Evolutionary conservation across 768 basidiomycete genomes (phyloP).

Genomic region (Trametes meyenii): DNA sequence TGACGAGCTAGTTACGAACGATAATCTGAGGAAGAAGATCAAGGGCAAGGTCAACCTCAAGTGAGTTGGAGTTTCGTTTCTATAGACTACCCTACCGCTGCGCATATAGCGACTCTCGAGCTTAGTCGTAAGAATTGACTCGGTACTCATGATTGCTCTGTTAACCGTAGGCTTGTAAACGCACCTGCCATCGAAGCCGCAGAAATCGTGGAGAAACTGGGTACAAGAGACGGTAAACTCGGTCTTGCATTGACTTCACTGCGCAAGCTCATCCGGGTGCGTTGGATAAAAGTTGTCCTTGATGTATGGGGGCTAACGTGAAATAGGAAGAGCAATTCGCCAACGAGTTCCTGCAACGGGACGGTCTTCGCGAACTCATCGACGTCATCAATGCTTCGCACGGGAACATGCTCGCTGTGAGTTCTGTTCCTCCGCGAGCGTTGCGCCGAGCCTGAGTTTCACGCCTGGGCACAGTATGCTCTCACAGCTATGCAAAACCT

Average conservation of each 20-base stretch:
- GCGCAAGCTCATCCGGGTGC: slow-evolving; percentile 77
- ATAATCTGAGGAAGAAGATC: slow-evolving; percentile 83
- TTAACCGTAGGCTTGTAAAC: slow-evolving; percentile 64
- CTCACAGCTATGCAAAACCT: slow-evolving; percentile 84
- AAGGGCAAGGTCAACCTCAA: slow-evolving; percentile 76
- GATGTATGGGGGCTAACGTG: neutral
- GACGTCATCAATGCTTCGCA: slow-evolving; percentile 64
- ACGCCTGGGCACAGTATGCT: slow-evolving; percentile 61
- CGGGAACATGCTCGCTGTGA: slow-evolving; percentile 86
- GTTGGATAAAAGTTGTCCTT: slow-evolving; percentile 22
- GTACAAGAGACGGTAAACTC: slow-evolving; percentile 58
- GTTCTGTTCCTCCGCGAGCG: slow-evolving; percentile 26
- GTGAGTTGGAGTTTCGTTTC: slow-evolving; percentile 44
- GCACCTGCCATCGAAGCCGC: slow-evolving; percentile 79
- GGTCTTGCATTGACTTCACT: slow-evolving; percentile 75
- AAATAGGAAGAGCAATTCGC: slow-evolving; percentile 82
- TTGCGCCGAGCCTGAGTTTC: neutral
- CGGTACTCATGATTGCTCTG: neutral
- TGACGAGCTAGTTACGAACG: slow-evolving; percentile 84
- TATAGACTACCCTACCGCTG: neutral
- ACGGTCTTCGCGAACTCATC: slow-evolving; percentile 73
- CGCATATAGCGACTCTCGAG: no score
- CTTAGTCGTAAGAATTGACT: neutral
- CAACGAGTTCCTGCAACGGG: slow-evolving; percentile 71
- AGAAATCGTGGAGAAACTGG: slow-evolving; percentile 74